Evolutionary conservation across 83 land plant species (phyloP), one percentile per base, ranked within the genome.

Genomic region (Picea abies): DNA sequence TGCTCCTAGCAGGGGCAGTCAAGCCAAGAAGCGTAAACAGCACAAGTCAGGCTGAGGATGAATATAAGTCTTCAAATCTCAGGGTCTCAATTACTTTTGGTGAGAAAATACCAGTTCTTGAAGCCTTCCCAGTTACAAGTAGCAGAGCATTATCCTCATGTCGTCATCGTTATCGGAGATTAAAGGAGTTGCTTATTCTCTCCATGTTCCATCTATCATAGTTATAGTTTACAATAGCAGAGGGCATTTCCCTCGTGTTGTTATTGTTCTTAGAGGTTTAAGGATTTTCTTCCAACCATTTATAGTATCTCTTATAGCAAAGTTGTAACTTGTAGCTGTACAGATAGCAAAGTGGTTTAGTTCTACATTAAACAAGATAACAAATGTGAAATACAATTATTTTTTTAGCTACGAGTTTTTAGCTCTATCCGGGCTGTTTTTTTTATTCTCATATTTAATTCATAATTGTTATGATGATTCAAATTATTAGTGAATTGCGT

Each of bases 111-210:
- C 11, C 61, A 60, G 64, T 79, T 32, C 32, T 79, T 60, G 80
- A 79, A 60, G 56, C 80, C 44, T 79, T 60, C 60, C 65, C 23
- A 11, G 80, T 26, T 32, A 79, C 41, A 8, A 79, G 65, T 7
- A 58, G 2, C 15, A 78, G 37, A 78, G 63, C 79, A 5, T 78
- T 78, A 14, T 60, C 63, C 12, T 78, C 79, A 25, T 78, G 79
- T 58, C 63, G 79, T 25, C 79, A 41, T 72, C 76, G 52, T 41
- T 39, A 72, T 44, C 9, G 76, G 58, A 72, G 10, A 23, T 41
- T 41, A 17, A 72, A 72, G 15, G 3, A 56, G 14, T 56, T 56
- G 16, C 14, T 12, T 56, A 10, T 56, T 56, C 58, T 56, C 3
- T 56, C 58, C 58, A 56, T 12, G 14, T 56, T 47, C 58, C 15